phyloP scores from a whole-genome alignment of 2,329 filamentous ascomycete species.

The Teratosphaeria destructans region DNA sequence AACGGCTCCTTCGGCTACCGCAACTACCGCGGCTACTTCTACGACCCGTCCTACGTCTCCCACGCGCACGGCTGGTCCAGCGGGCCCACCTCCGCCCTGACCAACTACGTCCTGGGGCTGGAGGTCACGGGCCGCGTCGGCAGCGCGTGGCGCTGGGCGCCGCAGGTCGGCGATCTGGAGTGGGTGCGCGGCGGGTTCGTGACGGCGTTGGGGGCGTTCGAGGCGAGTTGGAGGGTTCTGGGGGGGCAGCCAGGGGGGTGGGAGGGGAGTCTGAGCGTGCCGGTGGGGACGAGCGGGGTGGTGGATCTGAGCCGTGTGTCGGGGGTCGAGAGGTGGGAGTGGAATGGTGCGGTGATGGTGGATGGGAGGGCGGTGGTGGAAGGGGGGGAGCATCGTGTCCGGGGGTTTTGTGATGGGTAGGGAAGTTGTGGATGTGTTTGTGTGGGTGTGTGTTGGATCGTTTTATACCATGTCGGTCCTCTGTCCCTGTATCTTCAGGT shows the following conservation, averaged over 20 bases:
- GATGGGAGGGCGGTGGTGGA: background rate
- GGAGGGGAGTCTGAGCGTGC: background rate
- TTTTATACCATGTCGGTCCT: no score
- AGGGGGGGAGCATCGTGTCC: background rate
- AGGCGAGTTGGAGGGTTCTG: constrained; percentile 25
- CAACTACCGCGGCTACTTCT: constrained; percentile 16
- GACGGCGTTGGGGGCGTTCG: constrained; percentile 35
- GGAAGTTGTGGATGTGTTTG: no score
- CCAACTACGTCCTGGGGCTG: constrained; percentile 37
- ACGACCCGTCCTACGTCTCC: constrained; percentile 19
- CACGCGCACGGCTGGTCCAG: constrained; percentile 24
- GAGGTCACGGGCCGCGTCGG: constrained; percentile 32
- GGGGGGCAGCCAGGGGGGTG: constrained; percentile 3
- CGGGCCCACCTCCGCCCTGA: constrained; percentile 34
- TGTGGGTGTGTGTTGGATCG: no score
- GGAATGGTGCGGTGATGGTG: background rate
- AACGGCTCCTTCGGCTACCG: constrained; percentile 45
- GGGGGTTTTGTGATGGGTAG: no score
- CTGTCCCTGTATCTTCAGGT: no score
- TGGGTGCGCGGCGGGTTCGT: constrained; percentile 36
- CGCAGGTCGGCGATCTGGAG: constrained; percentile 35
- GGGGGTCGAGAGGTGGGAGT: background rate
- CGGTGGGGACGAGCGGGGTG: background rate
- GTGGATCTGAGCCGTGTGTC: background rate
- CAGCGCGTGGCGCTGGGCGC: constrained; percentile 32